Conservation (phyloP, 176 grass and related monocot species). For the Alopecurus myosuroides region DNA sequence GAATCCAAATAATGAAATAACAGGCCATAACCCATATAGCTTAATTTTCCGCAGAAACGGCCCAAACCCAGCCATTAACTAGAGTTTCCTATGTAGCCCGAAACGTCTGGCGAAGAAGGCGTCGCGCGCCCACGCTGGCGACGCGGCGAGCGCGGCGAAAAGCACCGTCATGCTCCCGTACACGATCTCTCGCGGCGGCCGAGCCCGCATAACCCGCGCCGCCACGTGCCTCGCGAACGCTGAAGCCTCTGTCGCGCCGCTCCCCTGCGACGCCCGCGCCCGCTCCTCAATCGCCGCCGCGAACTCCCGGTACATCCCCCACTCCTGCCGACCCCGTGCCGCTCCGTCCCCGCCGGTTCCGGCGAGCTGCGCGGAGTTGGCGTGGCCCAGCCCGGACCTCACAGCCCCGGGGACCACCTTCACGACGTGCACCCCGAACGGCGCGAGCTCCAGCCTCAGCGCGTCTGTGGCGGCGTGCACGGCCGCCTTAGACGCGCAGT, state of each 20-base stretch:
- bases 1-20: too few species aligned
- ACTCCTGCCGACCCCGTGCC: background rate
- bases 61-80: too few species aligned
- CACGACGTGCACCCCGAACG: slow-evolving; percentile 53
- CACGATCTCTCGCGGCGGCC: slow-evolving; percentile 34
- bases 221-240: slow-evolving; percentile 28
- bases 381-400: slow-evolving; percentile 19
- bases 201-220: slow-evolving; percentile 1
- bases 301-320: slow-evolving; percentile 29
- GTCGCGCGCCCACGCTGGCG: slow-evolving; percentile 35
- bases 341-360: background rate
- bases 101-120: slow-evolving; percentile 46
- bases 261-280: slow-evolving; percentile 28
- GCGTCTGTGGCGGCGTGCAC: slow-evolving; percentile 61
- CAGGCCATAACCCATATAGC: too few species aligned
- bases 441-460: slow-evolving; percentile 42
- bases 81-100: slow-evolving; percentile 22
- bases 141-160: slow-evolving; percentile 29
- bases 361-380: slow-evolving; percentile 25
- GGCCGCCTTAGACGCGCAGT: slow-evolving; percentile 62
- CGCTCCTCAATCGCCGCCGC: slow-evolving; percentile 30
- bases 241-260: background rate
- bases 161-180: slow-evolving; percentile 37
- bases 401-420: slow-evolving; percentile 52
- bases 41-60: too few species aligned